phyloP scores from a whole-genome alignment of 108 stramenopile genomes.

The Skeletonema costatum region DNA sequence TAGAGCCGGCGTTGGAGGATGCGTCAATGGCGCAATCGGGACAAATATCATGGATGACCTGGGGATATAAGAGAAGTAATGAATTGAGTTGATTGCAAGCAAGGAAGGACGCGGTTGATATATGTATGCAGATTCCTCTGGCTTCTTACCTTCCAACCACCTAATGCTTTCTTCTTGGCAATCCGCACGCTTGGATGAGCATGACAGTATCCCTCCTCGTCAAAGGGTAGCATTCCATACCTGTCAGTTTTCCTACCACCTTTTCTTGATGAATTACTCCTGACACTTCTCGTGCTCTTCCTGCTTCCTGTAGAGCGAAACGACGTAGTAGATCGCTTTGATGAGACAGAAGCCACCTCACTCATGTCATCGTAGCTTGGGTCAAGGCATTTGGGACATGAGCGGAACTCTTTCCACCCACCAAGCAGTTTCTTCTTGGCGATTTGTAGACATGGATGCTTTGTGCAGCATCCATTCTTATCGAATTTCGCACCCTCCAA shows the following conservation, averaged over 20 bases:
- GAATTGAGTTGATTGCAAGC: background rate
- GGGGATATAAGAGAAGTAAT: background rate
- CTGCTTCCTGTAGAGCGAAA: conserved; percentile 8
- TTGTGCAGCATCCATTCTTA: conserved; percentile 51
- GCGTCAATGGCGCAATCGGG: conserved; percentile 47
- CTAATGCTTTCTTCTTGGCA: conserved; percentile 52
- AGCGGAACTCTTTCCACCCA: conserved; percentile 45
- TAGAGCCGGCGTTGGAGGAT: conserved; percentile 26
- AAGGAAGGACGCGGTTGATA: background rate
- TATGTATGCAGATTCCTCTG: background rate
- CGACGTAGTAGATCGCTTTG: conserved; percentile 3
- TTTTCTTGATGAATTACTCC: conserved; percentile 17
- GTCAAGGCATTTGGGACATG: conserved; percentile 45
- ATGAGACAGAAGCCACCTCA: conserved; percentile 20
- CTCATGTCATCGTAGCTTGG: conserved; percentile 41
- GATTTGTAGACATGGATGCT: conserved; percentile 36
- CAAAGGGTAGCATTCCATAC: conserved; percentile 43
- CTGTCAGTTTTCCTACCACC: conserved; percentile 41
- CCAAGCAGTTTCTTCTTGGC: conserved; percentile 49
- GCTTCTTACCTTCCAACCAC: conserved; percentile 40
- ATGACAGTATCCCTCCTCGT: conserved; percentile 48
- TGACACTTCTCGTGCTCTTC: conserved; percentile 15
- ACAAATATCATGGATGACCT: conserved; percentile 44
- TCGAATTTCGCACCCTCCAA: conserved; percentile 32
- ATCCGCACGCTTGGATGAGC: conserved; percentile 39